Evolutionary conservation across 2,329 filamentous ascomycete species (phyloP).

Genomic region (Neurospora crassa): DNA sequence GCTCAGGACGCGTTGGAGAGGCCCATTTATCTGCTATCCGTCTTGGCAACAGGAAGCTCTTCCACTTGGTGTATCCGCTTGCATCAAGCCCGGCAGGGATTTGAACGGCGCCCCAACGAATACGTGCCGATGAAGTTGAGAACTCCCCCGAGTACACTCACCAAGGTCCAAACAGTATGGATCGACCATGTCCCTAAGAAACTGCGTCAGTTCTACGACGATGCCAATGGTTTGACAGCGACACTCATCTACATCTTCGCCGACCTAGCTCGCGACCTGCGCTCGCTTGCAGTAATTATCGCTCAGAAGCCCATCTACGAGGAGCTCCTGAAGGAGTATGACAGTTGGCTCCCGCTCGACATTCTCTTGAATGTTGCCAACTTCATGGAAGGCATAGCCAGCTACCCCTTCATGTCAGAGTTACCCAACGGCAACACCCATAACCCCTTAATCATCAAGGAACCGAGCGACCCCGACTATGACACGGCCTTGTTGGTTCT

Average conservation of each 20-base stretch:
- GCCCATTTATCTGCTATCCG: slow-evolving; percentile 5
- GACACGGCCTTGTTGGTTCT: slow-evolving; percentile 5
- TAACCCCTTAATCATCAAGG: slow-evolving; percentile 1
- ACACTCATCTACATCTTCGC: slow-evolving; percentile 4
- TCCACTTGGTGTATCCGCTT: background rate
- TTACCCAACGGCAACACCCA: background rate
- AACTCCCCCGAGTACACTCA: background rate
- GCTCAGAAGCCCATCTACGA: slow-evolving; percentile 6
- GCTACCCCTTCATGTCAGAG: slow-evolving; percentile 11
- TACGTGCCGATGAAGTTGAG: background rate
- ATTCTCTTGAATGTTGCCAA: slow-evolving; percentile 9
- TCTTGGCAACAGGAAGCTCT: background rate
- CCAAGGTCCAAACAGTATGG: slow-evolving; percentile 2
- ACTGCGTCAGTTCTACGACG: background rate
- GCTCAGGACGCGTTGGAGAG: slow-evolving; percentile 8
- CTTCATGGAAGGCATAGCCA: slow-evolving; percentile 11
- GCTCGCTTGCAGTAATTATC: slow-evolving; percentile 5
- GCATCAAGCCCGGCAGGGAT: background rate
- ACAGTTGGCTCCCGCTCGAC: slow-evolving; percentile 7
- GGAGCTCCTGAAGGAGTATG: slow-evolving; percentile 8
- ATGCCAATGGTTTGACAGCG: background rate
- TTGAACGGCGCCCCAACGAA: background rate
- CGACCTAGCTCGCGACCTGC: slow-evolving; percentile 6
- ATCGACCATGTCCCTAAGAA: slow-evolving; percentile 1
- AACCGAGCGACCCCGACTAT: slow-evolving; percentile 5